Evolutionary conservation across 257 asterid genomes (phyloP).

Genomic region (Nemophila menziesii): DNA sequence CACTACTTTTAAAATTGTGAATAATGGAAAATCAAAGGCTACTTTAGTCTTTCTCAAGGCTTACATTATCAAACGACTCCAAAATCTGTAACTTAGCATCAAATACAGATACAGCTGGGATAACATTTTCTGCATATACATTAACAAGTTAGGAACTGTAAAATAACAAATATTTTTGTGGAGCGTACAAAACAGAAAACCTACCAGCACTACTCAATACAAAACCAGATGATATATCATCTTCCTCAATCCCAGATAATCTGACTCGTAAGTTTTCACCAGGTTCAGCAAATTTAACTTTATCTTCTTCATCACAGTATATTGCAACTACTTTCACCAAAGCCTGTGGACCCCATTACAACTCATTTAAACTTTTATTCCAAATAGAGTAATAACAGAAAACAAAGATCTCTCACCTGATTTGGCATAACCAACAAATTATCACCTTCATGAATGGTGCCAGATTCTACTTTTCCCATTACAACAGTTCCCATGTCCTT

Average conservation of each 20-base stretch:
- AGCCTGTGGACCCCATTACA: too few species aligned
- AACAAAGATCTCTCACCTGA: conserved; percentile 37
- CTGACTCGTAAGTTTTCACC: conserved; percentile 93
- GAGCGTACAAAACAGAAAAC: conserved; percentile 8
- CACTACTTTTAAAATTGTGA: not conserved
- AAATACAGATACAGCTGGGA: conserved; percentile 68
- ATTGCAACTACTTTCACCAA: conserved; percentile 70
- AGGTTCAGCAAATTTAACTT: conserved; percentile 66
- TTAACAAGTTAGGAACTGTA: not conserved
- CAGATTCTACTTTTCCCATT: conserved; percentile 96
- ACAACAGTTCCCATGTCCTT: conserved; percentile 95
- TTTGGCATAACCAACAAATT: conserved; percentile 81
- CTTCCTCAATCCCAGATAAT: conserved; percentile 83
- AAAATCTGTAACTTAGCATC: conserved; percentile 78
- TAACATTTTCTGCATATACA: conserved; percentile 53
- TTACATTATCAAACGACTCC: conserved; percentile 90
- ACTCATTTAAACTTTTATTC: conserved; percentile 4
- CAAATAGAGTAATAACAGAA: not conserved
- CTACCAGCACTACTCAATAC: conserved; percentile 57
- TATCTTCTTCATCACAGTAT: conserved; percentile 62
- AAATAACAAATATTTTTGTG: not conserved
- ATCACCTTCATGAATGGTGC: conserved; percentile 80
- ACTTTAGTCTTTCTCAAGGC: not conserved
- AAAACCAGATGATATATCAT: conserved; percentile 66
- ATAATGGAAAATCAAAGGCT: not conserved